phyloP scores from a whole-genome alignment of 2,329 filamentous ascomycete species.

The Tympanopsis confertula region DNA sequence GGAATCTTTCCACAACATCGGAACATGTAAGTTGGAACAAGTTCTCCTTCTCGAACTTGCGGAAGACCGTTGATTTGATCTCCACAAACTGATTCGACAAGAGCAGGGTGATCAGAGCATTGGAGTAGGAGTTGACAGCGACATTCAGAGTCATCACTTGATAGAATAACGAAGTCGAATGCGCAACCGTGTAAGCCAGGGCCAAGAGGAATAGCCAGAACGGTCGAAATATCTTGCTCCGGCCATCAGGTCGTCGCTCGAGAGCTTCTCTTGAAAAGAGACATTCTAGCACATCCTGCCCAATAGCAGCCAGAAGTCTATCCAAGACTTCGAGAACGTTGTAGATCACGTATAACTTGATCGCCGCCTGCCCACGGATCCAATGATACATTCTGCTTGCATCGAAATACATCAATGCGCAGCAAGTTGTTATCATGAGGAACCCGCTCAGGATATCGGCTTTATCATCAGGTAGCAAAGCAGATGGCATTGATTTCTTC shows the following conservation, averaged over 20 bases:
- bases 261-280: constrained; percentile 88
- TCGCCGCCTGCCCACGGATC: constrained; percentile 88
- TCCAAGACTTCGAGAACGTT: constrained; percentile 86
- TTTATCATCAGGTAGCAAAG: constrained; percentile 78
- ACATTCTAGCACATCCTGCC: constrained; percentile 92
- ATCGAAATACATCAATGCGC: constrained; percentile 79
- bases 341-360: constrained; percentile 98
- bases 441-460: constrained; percentile 86
- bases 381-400: constrained; percentile 97
- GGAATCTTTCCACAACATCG: constrained; percentile 92
- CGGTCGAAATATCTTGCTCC: constrained; percentile 80
- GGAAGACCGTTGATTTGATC: constrained; percentile 97
- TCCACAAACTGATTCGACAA: constrained; percentile 98
- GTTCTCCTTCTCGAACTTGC: constrained; percentile 97
- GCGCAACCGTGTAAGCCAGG: constrained; percentile 75
- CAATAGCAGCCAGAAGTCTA: constrained; percentile 76
- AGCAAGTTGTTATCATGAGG: constrained; percentile 75
- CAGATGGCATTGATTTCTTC: constrained; percentile 75
- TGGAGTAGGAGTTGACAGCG: constrained; percentile 96
- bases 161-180: constrained; percentile 83
- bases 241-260: constrained; percentile 74
- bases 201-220: constrained; percentile 85
- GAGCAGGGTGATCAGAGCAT: constrained; percentile 80
- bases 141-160: constrained; percentile 97
- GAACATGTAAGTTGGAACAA: constrained; percentile 92